Base-by-base conservation (phyloP, 2,329 filamentous ascomycete species). In the Paracoccidioides lutzii region DNA sequence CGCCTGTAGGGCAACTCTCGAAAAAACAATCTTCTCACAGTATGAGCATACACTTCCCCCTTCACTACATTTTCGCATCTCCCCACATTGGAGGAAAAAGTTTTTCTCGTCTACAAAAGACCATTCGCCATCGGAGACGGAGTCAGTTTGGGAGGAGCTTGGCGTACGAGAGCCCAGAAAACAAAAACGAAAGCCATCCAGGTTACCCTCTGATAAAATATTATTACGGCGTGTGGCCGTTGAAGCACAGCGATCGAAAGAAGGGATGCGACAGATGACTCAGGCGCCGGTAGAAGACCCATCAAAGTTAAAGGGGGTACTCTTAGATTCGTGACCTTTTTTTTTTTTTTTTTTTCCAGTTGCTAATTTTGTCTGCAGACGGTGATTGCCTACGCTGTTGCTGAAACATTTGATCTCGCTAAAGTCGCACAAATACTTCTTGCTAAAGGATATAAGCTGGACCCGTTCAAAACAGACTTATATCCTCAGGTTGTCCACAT, bases 151-250 rank as follows among this genome's bases (percentile, higher is more conserved):
- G 5, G 57, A 58, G 15, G 61, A 54, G 14, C 40, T 55, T 14
- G 40, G 33, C 7, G 4, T 42, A 4, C 32, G 56, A 14, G 64
- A 67, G 41, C 52, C 58, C 3, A 67, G 67, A 46, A 68, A 69
- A 15, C 65, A 72, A 62, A 76, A 75, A 64, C 75, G 76, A 56
- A 78, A 80, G 60, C 67, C 70, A 5, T 65, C 69, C n/a, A 71
- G 79, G 59, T 73, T 73, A 30, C 74, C 78, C 3, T 75, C 77
- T 30, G 74, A 81, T 46, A 87, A 89, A 61, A 86, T 84, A 59
- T 93, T 88, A 1, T 76, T 96, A 37, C 83, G 91, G 55, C 81
- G 90, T 57, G 89, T 95, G 10, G 89, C 90, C 37, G 86, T 89
- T 15, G 89, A 93, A 64, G 90, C 90, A 15, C 89, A 95, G 71